These are phyloP conservation scores for Exsudoporus frostii DNA, from an alignment of 768 basidiomycete genomes.

Conservation along the genomic window DNA sequence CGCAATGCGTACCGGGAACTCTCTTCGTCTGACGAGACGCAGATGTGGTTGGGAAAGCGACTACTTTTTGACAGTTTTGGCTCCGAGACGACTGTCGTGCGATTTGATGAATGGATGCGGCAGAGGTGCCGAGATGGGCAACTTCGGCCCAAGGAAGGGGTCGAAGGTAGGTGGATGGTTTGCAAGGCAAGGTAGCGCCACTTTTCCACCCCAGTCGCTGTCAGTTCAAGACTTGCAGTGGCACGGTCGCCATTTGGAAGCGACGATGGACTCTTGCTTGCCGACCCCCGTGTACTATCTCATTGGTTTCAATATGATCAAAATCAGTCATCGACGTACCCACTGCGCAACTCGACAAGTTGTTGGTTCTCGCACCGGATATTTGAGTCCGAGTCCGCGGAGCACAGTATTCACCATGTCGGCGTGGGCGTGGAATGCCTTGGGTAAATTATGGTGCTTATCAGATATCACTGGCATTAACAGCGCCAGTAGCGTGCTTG, in stretches of 20 bases:
- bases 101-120: constrained; percentile 55
- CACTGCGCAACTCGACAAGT: not conserved
- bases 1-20: constrained; percentile 66
- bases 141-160: constrained; percentile 54
- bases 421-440: not conserved
- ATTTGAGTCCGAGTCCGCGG: not conserved
- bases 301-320: not conserved
- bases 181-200: constrained; percentile 43
- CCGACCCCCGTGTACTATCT: not conserved
- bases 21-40: constrained; percentile 36
- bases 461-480: not conserved
- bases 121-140: constrained; percentile 42
- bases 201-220: not conserved
- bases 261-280: not conserved
- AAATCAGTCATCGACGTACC: too few relatives aligned
- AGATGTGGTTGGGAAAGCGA: constrained; percentile 47
- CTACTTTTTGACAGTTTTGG: constrained; percentile 43
- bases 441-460: not conserved
- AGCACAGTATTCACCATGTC: not conserved
- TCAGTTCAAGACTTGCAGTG: not conserved
- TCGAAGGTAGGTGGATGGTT: constrained; percentile 58
- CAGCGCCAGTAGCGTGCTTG: not conserved
- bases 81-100: constrained; percentile 24
- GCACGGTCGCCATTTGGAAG: not conserved
- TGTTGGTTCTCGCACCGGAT: not conserved